Evolutionary conservation across 352 stramenopile genomes (phyloP), one percentile per base, ranked within the genome.

Genomic region (Phytophthora pistaciae): DNA sequence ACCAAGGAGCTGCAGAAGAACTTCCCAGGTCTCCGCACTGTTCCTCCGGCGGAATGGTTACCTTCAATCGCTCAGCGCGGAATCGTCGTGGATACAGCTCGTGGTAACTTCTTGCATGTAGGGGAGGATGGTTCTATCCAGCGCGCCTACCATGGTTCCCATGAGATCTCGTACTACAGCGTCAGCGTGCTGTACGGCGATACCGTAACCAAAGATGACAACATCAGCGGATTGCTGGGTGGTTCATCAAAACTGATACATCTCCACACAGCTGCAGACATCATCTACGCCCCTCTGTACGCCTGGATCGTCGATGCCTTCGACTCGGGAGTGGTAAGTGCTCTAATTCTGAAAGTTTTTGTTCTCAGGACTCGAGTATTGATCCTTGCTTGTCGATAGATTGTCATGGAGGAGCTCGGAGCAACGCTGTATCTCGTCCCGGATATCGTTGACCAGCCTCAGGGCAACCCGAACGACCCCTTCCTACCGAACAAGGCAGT

Each of bases 251-350:
- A 75, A 48, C 65, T 85, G 42, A 76, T 83, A 25, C 82, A 79
- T 66, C 64, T 89, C 21, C 70, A 85, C 63, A 89, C 81, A 23
- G 75, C 78, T 3, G 75, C 74, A 23, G 81, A 89, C 27, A 77
- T 89, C 27, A 85, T 87, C 56, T 89, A 79, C 49, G 75, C 78
- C 1, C 78, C 78, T 44, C 66, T 86, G 2, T 89, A 86, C 46
- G 81, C 81, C 9, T 89, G 81, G 81, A 71, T 87, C 40, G 74
- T 89, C 7, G 78, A 87, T 46, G 73, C 77, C 16, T 89, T 87
- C 21, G 81, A 87, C 55, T 75, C 69, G 16, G 78, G 81, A 23
- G 57, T 74, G 59, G 78, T 85, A 69, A 61, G 53, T 33, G 29
- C 29, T 33, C 4, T 33, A 2, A 33, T 7, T 33, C 6, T 33